Evolutionary conservation across 2,329 filamentous ascomycete genomes (phyloP).

Genomic region (Aspergillus tubingensis): DNA sequence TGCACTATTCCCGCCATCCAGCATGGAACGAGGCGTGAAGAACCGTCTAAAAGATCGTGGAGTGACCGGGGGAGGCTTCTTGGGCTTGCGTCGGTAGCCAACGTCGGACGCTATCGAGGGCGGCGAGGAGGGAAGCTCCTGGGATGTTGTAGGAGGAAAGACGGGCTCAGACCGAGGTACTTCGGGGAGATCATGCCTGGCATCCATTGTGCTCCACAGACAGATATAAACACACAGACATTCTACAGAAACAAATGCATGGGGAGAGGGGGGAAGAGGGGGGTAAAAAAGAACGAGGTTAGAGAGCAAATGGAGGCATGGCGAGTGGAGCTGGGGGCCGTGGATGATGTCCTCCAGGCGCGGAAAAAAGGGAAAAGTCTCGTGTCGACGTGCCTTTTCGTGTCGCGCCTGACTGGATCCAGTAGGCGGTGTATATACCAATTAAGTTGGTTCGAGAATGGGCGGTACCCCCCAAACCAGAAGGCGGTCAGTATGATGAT

Average conservation of each 20-base stretch:
- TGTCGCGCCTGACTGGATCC: constrained; percentile 22
- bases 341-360: constrained; percentile 18
- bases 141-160: constrained; percentile 32
- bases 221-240: constrained; percentile 22
- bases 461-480: neutral
- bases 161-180: constrained; percentile 39
- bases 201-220: constrained; percentile 34
- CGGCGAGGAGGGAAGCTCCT: constrained; percentile 45
- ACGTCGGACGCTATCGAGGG: constrained; percentile 44
- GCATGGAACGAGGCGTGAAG: constrained; percentile 51
- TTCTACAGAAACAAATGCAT: constrained; percentile 21
- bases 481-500: constrained; percentile 22
- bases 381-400: constrained; percentile 30
- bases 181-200: constrained; percentile 34
- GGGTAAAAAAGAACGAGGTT: constrained; percentile 5
- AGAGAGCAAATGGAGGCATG: constrained; percentile 19
- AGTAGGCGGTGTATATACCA: constrained; percentile 22
- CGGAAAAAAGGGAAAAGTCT: constrained; percentile 18
- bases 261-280: constrained; percentile 5
- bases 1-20: constrained; percentile 37
- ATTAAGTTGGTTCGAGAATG: constrained; percentile 14
- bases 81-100: constrained; percentile 39
- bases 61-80: constrained; percentile 51
- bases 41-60: constrained; percentile 54
- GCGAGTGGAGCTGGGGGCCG: constrained; percentile 22